Evolutionary conservation across 2,329 filamentous ascomycete genomes (phyloP), one percentile per base, ranked within the genome.

Genomic region (Thermoascus crustaceus): DNA sequence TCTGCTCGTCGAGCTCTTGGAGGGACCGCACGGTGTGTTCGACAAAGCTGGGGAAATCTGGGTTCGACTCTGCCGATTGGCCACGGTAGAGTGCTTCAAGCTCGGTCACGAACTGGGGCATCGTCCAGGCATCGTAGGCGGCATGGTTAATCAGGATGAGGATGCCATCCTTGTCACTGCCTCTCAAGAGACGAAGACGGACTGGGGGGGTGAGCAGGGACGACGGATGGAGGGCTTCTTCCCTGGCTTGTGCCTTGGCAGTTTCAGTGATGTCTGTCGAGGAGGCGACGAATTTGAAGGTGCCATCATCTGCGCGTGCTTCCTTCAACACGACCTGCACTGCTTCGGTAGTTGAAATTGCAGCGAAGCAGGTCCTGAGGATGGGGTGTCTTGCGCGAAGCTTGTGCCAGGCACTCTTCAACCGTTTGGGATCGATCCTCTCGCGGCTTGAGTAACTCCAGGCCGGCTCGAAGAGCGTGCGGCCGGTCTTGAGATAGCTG

Each of bases 61-160:
- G 44, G 18, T 39, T 44, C 5, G 45, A 34, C 10, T 37, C 38
- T 8, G 41, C 21, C 2, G 24, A 3, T 6, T 43, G 30, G 9
- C 30, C 34, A 6, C 40, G 30, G 31, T 61, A 61, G 7, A 60
- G 40, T 1, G 43, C 40, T 7, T 35, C 38, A 3, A 62, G 50
- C 21, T 61, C 56, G 8, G 48, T 37, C 7, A 59, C 38, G 5
- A 61, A 43, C 27, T 50, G 50, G 1, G 47, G 47, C 46, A 62
- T 57, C 1, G 57, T 53, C 49, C 55, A 60, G 2, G 57, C 57
- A 26, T 62, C 58, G 35, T 61, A 62, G 5, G 50, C 46, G 10
- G 58, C 53, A 32, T 62, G 58, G 25, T 61, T 54, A 18, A 62
- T 45, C 19, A 52, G 46, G 7, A 62, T 19, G 6, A 55, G 31